Evolutionary conservation across 345 rosid genomes (phyloP), one percentile per base, ranked within the genome.

Genomic region (Brassica carinata): DNA sequence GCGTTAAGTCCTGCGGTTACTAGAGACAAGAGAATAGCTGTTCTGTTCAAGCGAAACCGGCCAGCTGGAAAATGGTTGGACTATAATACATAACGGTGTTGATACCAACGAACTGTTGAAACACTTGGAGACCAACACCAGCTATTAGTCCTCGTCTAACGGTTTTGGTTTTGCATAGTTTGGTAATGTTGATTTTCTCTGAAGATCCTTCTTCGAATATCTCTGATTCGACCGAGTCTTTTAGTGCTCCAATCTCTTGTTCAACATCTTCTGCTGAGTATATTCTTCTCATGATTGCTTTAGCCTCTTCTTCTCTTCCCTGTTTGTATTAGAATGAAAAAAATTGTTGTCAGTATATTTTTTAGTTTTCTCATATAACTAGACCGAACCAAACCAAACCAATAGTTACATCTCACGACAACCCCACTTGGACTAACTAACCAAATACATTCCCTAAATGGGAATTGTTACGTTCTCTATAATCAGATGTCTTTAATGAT

Each of bases 11-110:
- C 92, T 2, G 98, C 76, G 0, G 88, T 90, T 68, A 92, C 85
- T 7, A 92, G 88, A 18, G 94, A 91, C 15, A 92, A 93, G 53
- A 89, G 88, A 33, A 94, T 85, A 8, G 98, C 98, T 1, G 96
- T 94, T 74, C 59, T 81, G 83, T 94, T 94, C 5, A 94, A 3
- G 98, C 97, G 5, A 85, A 85, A 71, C 98, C 97, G 3, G 98
- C 97, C 0, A 90, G 73, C 79, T 94, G 98, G 74, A 92, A 61
- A 55, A 94, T 92, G 26, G 96, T 87, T 17, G 98, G 94, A 79
- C 97, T 90, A 83, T 92, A 94, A 55, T 94, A 94, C 98, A 94
- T 92, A 71, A 92, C 94, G 0, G 98, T 92, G 80, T 94, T 94
- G 72, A 92, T 94, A 63, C 97, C 98, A 19, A 92, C 96, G 74